These are phyloP conservation scores for Diaporthe citri DNA, from an alignment of 2,329 filamentous ascomycete species.

Conservation along the genomic window DNA sequence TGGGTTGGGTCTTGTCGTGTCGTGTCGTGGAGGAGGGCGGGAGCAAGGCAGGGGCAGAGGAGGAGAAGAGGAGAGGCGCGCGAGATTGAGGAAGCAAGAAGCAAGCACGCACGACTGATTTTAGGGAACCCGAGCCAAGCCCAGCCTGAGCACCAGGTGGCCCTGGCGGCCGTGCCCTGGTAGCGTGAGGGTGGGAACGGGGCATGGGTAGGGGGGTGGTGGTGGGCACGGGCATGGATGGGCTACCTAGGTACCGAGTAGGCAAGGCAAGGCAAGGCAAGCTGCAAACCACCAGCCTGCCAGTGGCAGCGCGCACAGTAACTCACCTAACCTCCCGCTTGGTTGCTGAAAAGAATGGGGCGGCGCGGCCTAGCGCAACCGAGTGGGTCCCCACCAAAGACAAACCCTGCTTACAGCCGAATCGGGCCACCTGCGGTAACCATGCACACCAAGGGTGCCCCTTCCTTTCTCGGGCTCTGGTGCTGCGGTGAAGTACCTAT, in stretches of 20 bases:
- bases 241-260: neutral
- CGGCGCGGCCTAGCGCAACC: conserved; percentile 18
- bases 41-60: conserved; percentile 18
- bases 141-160: conserved; percentile 22
- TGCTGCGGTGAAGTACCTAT: neutral
- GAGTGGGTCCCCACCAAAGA: conserved; percentile 28
- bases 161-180: conserved; percentile 26
- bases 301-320: conserved; percentile 18
- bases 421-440: conserved; percentile 33
- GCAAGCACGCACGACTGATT: conserved; percentile 32
- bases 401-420: conserved; percentile 32
- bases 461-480: neutral
- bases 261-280: conserved; percentile 14
- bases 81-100: conserved; percentile 28
- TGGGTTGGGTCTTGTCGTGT: neutral
- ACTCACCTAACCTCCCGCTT: conserved; percentile 34
- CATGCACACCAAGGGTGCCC: conserved; percentile 13
- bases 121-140: conserved; percentile 32
- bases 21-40: conserved; percentile 28
- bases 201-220: neutral
- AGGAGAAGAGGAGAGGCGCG: conserved; percentile 32
- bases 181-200: conserved; percentile 15
- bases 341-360: conserved; percentile 33
- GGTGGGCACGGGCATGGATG: conserved; percentile 16
- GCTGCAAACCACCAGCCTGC: conserved; percentile 29